These are phyloP conservation scores for Gynochthodes officinalis DNA, from an alignment of 257 asterid species.

Conservation along the genomic window DNA sequence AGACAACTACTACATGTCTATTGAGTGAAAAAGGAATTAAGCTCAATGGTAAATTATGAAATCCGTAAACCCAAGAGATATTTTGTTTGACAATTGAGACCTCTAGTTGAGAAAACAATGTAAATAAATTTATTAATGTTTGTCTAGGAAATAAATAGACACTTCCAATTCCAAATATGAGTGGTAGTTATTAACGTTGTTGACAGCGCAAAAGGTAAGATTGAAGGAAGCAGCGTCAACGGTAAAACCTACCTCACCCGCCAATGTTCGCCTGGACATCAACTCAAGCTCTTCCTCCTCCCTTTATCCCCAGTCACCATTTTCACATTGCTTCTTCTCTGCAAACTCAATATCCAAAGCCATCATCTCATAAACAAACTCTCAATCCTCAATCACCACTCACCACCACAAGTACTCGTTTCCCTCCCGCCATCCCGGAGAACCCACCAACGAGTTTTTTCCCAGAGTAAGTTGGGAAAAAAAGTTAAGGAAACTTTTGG, in stretches of 20 bases:
- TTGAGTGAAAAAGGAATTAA: not conserved
- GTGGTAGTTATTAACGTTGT: not conserved
- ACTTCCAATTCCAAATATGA: too few relatives aligned
- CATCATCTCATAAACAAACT: constrained; percentile 1
- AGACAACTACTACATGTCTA: not conserved
- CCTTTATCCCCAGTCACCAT: constrained; percentile 17
- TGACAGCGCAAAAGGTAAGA: not conserved
- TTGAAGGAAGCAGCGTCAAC: constrained; percentile 2
- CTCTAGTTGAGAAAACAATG: too few relatives aligned
- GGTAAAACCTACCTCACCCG: constrained; percentile 21
- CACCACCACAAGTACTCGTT: constrained; percentile 2
- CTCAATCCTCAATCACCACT: constrained; percentile 7
- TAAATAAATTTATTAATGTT: too few relatives aligned
- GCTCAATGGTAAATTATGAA: too few relatives aligned
- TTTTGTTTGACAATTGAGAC: too few relatives aligned
- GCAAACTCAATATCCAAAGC: constrained; percentile 11
- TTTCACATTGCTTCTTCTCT: constrained; percentile 21
- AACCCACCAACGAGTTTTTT: too few relatives aligned
- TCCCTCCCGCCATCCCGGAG: constrained; percentile 20
- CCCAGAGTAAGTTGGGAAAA: too few relatives aligned
- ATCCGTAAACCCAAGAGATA: too few relatives aligned
- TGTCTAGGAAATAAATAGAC: too few relatives aligned
- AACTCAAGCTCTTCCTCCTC: constrained; percentile 22
- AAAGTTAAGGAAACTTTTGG: too few relatives aligned
- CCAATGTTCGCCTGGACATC: constrained; percentile 35